Base-by-base conservation (phyloP, 1,139 yeast genomes). In the Candida sp. region DNA sequence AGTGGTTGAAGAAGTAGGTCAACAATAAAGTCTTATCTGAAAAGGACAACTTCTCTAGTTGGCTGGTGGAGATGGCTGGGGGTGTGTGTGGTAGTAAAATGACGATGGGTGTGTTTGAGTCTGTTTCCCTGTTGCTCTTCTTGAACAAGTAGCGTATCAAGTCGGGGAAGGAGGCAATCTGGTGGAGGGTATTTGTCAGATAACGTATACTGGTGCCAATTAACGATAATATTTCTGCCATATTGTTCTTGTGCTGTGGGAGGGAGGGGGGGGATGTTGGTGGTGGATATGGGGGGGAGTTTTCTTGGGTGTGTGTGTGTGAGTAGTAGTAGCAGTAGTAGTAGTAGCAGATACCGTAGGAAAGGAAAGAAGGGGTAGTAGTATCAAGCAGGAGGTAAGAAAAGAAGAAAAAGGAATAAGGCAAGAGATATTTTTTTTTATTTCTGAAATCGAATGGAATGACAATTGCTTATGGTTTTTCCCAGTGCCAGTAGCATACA, bases 1-100 rank as follows among this genome's bases (percentile, higher is more conserved):
- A 63, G 59, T 80, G 84, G 53, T 66, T 66, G 61, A 78, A 80
- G 55, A 68, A 75, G 63, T 70, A 74, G 47, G 66, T 65, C 54
- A 77, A 62, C 23, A 75, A 61, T 26, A 75, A 58, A 47, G 56
- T 54, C 55, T 73, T 70, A 47, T 75, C 77, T 9, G 59, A 61
- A 48, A 58, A 60, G 6, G 56, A 25, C 26, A 72, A 58, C 26
- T 47, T 42, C 33, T 70, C 70, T 44, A 54, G 43, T 17, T 28
- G 28, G n/a, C 31, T 43, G 12, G 7, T 30, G 26, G 28, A 9
- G 23, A 35, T 27, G 27, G 3, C 25, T 25, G 39, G 11, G 9
- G 44, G 28, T 4, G 3, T 42, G 26, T 54, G 48, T 46, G 68
- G 68, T 30, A 75, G 48, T 4, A 73, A 62, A 4, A 75, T 61